Base-by-base conservation (phyloP, 306 rosid genomes). In the Medicago lupulina region DNA sequence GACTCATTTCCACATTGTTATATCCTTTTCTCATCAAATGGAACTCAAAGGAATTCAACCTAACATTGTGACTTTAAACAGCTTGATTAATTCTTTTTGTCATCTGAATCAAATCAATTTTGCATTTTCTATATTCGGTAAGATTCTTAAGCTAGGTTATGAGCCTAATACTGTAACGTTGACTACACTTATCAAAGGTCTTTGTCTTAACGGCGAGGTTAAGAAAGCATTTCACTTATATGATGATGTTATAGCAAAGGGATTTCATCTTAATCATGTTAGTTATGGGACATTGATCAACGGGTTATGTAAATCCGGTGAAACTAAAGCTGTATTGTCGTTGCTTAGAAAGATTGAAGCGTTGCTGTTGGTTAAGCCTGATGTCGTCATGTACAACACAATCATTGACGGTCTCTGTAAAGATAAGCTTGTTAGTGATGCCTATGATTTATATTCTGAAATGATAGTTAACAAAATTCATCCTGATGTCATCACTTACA, bases 251-350 rank as follows among this genome's bases (percentile, higher is more conserved):
- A 5, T 68, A 7, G 69, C 51, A 0, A 15, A 57, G 1, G 81
- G 81, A 0, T 55, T 23, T 43, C 36, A 7, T 3, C 43, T 67
- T 23, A 1, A 57, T 7, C 7, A 8, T 11, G 18, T 67, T 41
- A 54, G 59, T 17, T 76, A 67, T 15, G 67, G 34, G 2, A 67
- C 67, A 3, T 66, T 76, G 73, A 53, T 76, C 8, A 40, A 54
- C n/a, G 80, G 75, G 1, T 38, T 71, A 6, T 71, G 64, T n/a
- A 69, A 69, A 28, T 0, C 3, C 1, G 75, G 64, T 9, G 18
- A 71, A 53, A 31, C 64, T 17, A 71, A 13, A 34, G 49, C 63
- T 10, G 63, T 64, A 0, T 0, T 70, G 12, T 1, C 16, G 9
- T 16, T 70, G 25, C 8, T 70, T 13, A 34, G 75, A 10, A 8